These are phyloP conservation scores for Aspergillus versicolor DNA, from an alignment of 2,329 filamentous ascomycete species.

Conservation along the genomic window DNA sequence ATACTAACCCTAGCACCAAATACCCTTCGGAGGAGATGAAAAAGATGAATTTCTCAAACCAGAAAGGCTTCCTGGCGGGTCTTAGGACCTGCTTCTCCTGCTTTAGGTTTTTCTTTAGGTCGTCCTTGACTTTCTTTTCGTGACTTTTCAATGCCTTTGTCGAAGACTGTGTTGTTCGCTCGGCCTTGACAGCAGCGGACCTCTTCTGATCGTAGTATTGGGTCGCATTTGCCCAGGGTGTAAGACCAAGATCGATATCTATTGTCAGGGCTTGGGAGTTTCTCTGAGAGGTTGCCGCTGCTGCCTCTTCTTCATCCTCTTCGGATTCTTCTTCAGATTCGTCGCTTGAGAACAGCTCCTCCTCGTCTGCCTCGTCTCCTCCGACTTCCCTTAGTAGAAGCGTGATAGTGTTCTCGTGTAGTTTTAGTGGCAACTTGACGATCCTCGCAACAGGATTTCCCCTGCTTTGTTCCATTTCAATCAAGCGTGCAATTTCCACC, in stretches of 20 bases:
- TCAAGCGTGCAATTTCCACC: slow-evolving; percentile 83
- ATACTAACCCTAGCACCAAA: slow-evolving; percentile 68
- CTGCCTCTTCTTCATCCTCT: slow-evolving; percentile 28
- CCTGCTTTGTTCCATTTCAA: slow-evolving; percentile 79
- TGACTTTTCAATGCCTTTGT: slow-evolving; percentile 82
- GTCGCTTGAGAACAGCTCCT: slow-evolving; percentile 62
- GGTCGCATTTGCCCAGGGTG: slow-evolving; percentile 84
- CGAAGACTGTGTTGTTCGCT: slow-evolving; percentile 81
- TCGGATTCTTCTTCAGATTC: slow-evolving; percentile 52
- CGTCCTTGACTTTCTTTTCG: slow-evolving; percentile 81
- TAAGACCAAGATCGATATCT: slow-evolving; percentile 79
- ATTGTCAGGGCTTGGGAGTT: slow-evolving; percentile 59
- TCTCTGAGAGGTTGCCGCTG: slow-evolving; percentile 24
- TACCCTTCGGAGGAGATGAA: slow-evolving; percentile 97
- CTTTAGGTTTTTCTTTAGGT: slow-evolving; percentile 84
- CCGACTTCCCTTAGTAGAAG: slow-evolving; percentile 72
- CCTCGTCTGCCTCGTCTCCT: slow-evolving; percentile 63
- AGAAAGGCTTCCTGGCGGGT: slow-evolving; percentile 77
- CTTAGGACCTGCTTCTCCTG: slow-evolving; percentile 86
- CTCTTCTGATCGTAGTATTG: slow-evolving; percentile 92
- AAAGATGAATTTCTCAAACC: slow-evolving; percentile 97
- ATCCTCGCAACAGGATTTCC: slow-evolving; percentile 82
- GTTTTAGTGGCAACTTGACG: slow-evolving; percentile 82
- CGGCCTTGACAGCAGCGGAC: slow-evolving; percentile 78
- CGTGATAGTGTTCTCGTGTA: slow-evolving; percentile 87